Evolutionary conservation across 2,329 filamentous ascomycete genomes (phyloP), one percentile per base, ranked within the genome.

Genomic region (Trichoderma lentiforme): DNA sequence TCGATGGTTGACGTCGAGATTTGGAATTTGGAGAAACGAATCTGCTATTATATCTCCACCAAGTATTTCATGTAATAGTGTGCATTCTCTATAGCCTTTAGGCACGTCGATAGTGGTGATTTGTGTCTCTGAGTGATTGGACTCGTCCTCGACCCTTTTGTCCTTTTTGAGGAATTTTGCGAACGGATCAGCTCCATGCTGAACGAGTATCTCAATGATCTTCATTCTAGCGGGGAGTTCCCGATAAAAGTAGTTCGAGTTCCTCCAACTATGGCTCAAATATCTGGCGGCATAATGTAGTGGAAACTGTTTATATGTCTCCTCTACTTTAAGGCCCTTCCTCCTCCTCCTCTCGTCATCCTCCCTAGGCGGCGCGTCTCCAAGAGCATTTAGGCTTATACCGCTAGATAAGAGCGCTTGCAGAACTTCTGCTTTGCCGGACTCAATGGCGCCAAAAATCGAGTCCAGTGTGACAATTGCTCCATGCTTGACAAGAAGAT

Each of bases 171-270:
- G 15, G 21, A 75, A 75, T 7, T 67, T 74, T 9, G 72, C 74
- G 28, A 76, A 77, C 1, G 77, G 79, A 63, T 79, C 71, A 1
- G 76, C 78, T 3, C 78, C 78, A 36, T 78, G 73, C 1, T 74
- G 69, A 15, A 80, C 66, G 3, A 79, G 61, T 1, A 75, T 7
- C 3, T 72, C 58, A 21, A 77, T 56, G 14, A 77, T 34, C 30
- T 65, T 43, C 26, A 6, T n/a, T 24, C 28, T 28, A 5, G 32
- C 8, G 21, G 53, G 9, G n/a, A 61, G 8, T 5, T 53, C 66
- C 3, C 36, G 12, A n/a, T 21, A 53, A 6, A 24, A 8, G 7
- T 15, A 11, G 0, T 26, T 18, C 7, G 18, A n/a, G 6, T 15
- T 4, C 7, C 1, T 3, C 28, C 28, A 53, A 21, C 2, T 18